Evolutionary conservation across 495 filamentous ascomycete species (phyloP).

Genomic region (Podospora tetraspora): DNA sequence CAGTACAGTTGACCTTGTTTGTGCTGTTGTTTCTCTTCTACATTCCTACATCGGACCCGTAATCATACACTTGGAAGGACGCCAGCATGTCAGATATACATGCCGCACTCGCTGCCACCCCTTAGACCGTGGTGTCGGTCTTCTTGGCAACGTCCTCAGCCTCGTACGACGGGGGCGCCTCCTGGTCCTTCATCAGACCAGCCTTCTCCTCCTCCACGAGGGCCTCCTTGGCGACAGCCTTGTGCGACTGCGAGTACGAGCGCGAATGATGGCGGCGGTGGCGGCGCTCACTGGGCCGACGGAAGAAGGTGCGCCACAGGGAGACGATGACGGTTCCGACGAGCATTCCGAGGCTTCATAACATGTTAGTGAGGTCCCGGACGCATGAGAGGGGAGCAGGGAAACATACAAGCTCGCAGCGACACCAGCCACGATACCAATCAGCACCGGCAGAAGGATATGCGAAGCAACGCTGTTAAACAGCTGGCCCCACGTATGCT

Average conservation of each 20-base stretch:
- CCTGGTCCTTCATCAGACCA: conserved; percentile 38
- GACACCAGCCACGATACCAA: conserved; percentile 51
- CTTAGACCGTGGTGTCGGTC: conserved; percentile 20
- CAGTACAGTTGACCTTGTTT: not conserved
- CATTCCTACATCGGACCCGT: not conserved
- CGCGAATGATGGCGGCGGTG: conserved; percentile 27
- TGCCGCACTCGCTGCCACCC: not conserved
- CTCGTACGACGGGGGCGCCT: conserved; percentile 38
- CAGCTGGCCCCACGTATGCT: conserved; percentile 38
- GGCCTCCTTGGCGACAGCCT: conserved; percentile 17
- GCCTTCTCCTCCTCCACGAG: conserved; percentile 32
- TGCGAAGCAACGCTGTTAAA: conserved; percentile 44
- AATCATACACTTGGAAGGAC: not conserved
- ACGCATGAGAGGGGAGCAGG: not conserved
- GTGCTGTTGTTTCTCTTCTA: not conserved
- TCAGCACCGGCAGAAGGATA: conserved; percentile 46
- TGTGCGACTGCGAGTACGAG: conserved; percentile 29
- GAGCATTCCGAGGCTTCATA: conserved; percentile 45
- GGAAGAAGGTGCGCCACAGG: conserved; percentile 38
- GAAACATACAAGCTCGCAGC: conserved; percentile 45
- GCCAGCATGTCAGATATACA: not conserved
- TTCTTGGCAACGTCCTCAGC: conserved; percentile 14
- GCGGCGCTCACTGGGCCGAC: conserved; percentile 18
- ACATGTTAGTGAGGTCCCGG: not conserved
- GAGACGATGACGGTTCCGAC: conserved; percentile 44